Evolutionary conservation across 495 filamentous ascomycete species (phyloP).

Genomic region (Trichoderma asperelloides): DNA sequence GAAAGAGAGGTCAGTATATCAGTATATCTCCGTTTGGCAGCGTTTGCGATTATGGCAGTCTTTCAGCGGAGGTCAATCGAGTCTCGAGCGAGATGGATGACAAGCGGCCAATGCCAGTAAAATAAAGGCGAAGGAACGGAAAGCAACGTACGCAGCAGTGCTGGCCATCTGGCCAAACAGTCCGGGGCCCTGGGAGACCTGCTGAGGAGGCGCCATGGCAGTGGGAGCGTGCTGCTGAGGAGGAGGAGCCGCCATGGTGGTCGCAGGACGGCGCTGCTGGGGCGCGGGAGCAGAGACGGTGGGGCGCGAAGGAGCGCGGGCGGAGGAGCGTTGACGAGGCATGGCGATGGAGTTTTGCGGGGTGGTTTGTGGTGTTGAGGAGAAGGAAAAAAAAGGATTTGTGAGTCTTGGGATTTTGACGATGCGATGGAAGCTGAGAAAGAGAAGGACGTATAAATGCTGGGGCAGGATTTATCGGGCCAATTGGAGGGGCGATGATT

Average conservation of each 20-base stretch:
- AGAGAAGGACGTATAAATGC: not conserved
- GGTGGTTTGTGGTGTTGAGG: constrained; percentile 10
- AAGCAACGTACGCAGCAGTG: constrained; percentile 65
- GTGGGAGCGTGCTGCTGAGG: constrained; percentile 52
- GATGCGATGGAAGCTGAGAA: not conserved
- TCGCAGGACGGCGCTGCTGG: constrained; percentile 29
- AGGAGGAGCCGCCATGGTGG: constrained; percentile 12
- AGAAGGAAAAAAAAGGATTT: not conserved
- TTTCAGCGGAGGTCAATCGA: no score
- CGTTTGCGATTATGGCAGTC: not conserved
- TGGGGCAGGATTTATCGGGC: constrained; percentile 3
- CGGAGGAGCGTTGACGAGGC: constrained; percentile 68
- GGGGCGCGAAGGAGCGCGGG: constrained; percentile 57
- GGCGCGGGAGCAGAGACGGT: constrained; percentile 52
- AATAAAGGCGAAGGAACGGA: not conserved
- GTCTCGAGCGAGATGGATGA: no score
- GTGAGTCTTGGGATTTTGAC: not conserved
- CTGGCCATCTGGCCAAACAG: constrained; percentile 81
- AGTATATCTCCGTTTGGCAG: not conserved
- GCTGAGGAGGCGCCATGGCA: constrained; percentile 43
- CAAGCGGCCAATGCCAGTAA: not conserved
- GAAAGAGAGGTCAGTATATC: constrained; percentile 11
- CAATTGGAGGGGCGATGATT: constrained; percentile 1
- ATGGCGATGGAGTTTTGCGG: constrained; percentile 39
- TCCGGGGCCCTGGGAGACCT: constrained; percentile 56